Base-by-base conservation (phyloP, 495 filamentous ascomycete species). In the Xylaria venustula region DNA sequence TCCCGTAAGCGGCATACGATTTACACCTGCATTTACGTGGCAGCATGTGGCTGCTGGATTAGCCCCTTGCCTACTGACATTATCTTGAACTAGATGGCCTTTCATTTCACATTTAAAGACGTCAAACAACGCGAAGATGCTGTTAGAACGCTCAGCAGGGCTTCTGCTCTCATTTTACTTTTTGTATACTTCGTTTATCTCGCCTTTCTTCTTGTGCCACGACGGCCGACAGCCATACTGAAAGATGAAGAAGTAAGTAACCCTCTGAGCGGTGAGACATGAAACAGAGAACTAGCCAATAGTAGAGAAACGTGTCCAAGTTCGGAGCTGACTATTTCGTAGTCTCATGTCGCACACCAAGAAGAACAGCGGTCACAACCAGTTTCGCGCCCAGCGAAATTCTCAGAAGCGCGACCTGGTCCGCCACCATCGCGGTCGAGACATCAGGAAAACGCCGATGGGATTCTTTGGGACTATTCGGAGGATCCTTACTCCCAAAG, bases 81-180 rank as follows among this genome's bases (percentile, higher is more conserved):
- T 34, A 58, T 26, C 20, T 32, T 3, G 47, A 11, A 17, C 9
- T 22, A 58, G 66, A 69, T 45, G 37, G 67, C 67, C 36, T 69
- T 69, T 56, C 60, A 67, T 51, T 61, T 55, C 19, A 64, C 62
- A 11, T 57, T 68, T 19, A 62, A 50, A 12, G 58, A 56, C 17
- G 41, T 47, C 4, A 57, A 46, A 14, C 58, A 61, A 36, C 64
- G 64, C 17, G 64, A 71, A 25, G 51, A 64, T 50, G 65, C 61
- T 36, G 64, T 56, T 54, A 25, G 52, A 59, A 48, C 41, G 37
- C 36, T 69, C 67, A 64, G 62, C 56, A 37, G 62, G 22, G 47
- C 53, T 32, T 41, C 48, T 42, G 63, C 55, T 25, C 19, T 46
- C 41, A 48, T 58, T 22, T 40, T 58, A 20, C 55, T 58, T 34